These are phyloP conservation scores for Pseudogymnoascus sp. DNA, from an alignment of 2,329 filamentous ascomycete species.

Conservation along the genomic window DNA sequence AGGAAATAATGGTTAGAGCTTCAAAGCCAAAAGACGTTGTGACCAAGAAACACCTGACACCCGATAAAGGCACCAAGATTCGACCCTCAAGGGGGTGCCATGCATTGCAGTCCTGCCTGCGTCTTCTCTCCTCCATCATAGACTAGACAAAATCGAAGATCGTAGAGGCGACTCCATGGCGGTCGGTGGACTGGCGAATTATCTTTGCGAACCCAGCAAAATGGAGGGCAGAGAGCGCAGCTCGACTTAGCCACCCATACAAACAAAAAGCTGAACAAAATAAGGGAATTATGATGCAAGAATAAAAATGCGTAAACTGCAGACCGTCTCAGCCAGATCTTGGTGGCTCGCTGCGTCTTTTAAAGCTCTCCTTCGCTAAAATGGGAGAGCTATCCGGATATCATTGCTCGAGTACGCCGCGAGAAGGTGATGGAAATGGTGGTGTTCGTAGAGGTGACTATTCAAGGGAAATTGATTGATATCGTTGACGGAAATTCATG, in stretches of 20 bases:
- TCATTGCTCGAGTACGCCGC: conserved; percentile 11
- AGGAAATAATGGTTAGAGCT: neutral
- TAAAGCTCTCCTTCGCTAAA: conserved; percentile 10
- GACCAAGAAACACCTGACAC: conserved; percentile 4
- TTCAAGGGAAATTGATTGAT: conserved; percentile 4
- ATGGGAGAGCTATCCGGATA: conserved; percentile 10
- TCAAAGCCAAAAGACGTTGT: conserved; percentile 1
- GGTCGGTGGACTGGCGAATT: conserved; percentile 5
- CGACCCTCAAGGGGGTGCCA: neutral
- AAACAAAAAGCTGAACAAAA: conserved; percentile 23
- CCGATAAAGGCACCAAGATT: neutral
- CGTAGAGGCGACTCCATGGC: conserved; percentile 3
- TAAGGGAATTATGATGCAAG: conserved; percentile 40
- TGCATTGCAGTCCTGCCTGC: neutral
- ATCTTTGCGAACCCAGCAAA: conserved; percentile 8
- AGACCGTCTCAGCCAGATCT: conserved; percentile 1
- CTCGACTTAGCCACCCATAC: conserved; percentile 28
- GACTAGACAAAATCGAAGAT: conserved; percentile 2
- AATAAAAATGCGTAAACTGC: conserved; percentile 20
- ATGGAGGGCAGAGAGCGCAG: conserved; percentile 7
- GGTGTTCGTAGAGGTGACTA: conserved; percentile 2
- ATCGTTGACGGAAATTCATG: conserved; percentile 4
- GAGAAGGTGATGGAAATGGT: conserved; percentile 9
- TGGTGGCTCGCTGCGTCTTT: conserved; percentile 5
- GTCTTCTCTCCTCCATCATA: neutral